Percentiles rank a stretch among this genome's conserved stretches.
Conservation (phyloP, 129 eudicot species). For the Rutidosis leptorrhynchoides region DNA sequence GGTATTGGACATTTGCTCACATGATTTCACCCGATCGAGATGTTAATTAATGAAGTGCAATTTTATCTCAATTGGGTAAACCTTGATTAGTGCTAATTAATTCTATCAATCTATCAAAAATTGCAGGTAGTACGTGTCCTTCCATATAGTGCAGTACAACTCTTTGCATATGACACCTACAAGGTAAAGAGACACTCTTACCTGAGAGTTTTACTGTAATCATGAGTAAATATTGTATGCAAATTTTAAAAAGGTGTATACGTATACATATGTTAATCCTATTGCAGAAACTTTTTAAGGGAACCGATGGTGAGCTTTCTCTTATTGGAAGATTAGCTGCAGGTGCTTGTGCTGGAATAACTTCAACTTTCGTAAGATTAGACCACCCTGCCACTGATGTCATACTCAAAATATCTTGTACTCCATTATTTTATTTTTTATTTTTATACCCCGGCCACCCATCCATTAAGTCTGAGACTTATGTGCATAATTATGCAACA, state of each 20-base stretch:
- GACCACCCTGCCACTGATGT: constrained; percentile 8
- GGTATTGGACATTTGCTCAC: too few species aligned
- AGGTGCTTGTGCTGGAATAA: constrained; percentile 99
- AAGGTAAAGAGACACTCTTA: constrained; percentile 45
- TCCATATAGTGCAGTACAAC: constrained; percentile 92
- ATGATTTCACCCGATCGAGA: too few species aligned
- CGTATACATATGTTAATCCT: neutral
- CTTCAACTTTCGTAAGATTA: constrained; percentile 67
- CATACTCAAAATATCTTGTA: neutral
- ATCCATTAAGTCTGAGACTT: neutral
- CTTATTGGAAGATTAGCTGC: constrained; percentile 83
- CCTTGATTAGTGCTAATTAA: neutral
- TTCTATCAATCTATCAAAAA: constrained; percentile 1
- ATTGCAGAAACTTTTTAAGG: constrained; percentile 66
- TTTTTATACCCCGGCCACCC: neutral
- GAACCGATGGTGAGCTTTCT: constrained; percentile 72
- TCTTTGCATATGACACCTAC: constrained; percentile 84
- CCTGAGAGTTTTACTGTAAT: constrained; percentile 6
- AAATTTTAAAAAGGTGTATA: neutral
- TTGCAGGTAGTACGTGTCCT: constrained; percentile 77
- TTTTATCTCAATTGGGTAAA: too few species aligned
- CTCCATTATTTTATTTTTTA: too few species aligned
- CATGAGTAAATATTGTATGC: neutral
- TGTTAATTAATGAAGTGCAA: too few species aligned
- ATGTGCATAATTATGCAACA: neutral